A percentile compares a stretch with the other conserved stretches of the same genome.
Evolutionary conservation across 495 filamentous ascomycete genomes (phyloP).

Genomic region (Aspergillus leporis): DNA sequence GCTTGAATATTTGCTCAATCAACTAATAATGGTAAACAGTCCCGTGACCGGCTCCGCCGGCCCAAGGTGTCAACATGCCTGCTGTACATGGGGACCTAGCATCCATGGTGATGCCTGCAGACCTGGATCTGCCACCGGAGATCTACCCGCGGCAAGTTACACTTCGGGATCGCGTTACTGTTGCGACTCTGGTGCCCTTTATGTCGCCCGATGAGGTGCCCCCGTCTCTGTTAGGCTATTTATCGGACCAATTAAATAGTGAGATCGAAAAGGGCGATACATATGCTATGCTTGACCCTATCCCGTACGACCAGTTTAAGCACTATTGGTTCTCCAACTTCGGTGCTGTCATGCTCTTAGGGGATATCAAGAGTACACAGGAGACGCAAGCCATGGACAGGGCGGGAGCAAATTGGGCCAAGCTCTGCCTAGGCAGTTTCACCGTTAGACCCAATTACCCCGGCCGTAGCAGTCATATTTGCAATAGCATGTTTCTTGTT

Average conservation of each 20-base stretch:
- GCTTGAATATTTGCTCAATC: conserved; percentile 11
- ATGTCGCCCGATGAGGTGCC: conserved; percentile 74
- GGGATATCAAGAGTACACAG: conserved; percentile 67
- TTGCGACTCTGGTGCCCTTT: conserved; percentile 89
- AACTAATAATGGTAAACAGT: conserved; percentile 44
- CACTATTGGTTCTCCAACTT: conserved; percentile 97
- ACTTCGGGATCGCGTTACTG: conserved; percentile 83
- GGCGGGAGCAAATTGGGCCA: conserved; percentile 72
- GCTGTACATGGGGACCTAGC: conserved; percentile 82
- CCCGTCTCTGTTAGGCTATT: conserved; percentile 70
- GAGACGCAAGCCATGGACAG: conserved; percentile 57
- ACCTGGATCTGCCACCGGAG: conserved; percentile 61
- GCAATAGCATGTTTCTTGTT: conserved; percentile 93
- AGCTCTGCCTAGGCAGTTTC: conserved; percentile 87
- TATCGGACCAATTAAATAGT: conserved; percentile 83
- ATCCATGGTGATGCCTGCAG: conserved; percentile 43
- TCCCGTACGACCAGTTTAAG: conserved; percentile 74
- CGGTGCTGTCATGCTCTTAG: conserved; percentile 88
- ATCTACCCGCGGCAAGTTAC: conserved; percentile 83
- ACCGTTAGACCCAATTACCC: conserved; percentile 98
- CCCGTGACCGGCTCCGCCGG: conserved; percentile 35
- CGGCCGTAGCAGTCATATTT: conserved; percentile 91
- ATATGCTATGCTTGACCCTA: conserved; percentile 85
- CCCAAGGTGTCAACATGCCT: conserved; percentile 62
- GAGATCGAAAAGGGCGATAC: conserved; percentile 97